Conservation (phyloP, 176 grass and related monocot genomes). For the Themeda triandra region DNA sequence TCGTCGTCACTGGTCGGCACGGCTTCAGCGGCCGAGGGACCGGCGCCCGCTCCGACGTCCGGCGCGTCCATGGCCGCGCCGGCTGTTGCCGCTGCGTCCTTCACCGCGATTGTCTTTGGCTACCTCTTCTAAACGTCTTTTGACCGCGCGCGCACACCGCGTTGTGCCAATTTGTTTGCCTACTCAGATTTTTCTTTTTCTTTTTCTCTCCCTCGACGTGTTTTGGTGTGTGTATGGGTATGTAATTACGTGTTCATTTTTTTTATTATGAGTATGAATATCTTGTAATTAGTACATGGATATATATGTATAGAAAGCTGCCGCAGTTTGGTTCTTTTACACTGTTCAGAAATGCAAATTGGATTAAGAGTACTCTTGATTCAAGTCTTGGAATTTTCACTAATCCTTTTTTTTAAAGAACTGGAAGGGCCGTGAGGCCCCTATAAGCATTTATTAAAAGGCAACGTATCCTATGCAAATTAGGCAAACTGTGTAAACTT, state of each 20-base stretch:
- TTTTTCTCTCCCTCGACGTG: neutral
- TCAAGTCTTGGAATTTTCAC: too few species aligned
- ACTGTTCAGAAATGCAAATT: neutral
- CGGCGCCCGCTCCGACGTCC: conserved; percentile 38
- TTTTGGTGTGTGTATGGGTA: neutral
- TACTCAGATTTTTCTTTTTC: neutral
- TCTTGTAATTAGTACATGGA: neutral
- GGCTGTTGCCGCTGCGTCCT: conserved; percentile 29
- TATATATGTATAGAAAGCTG: neutral
- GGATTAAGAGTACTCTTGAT: neutral
- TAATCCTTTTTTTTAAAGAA: too few species aligned
- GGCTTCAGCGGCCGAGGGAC: conserved; percentile 24
- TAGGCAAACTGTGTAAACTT: too few species aligned
- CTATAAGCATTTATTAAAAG: too few species aligned
- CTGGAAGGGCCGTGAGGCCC: too few species aligned
- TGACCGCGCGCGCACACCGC: neutral
- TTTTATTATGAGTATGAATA: neutral
- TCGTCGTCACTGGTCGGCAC: conserved; percentile 20
- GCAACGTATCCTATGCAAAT: too few species aligned
- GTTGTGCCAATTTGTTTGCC: neutral
- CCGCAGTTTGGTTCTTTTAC: neutral
- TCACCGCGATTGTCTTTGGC: conserved; percentile 32
- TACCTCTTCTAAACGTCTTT: conserved; percentile 31
- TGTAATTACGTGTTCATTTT: neutral
- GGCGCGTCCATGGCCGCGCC: conserved; percentile 21